Evolutionary conservation across 2,329 filamentous ascomycete species (phyloP), one percentile per base, ranked within the genome.

Genomic region (Epichloe gansuensis): DNA sequence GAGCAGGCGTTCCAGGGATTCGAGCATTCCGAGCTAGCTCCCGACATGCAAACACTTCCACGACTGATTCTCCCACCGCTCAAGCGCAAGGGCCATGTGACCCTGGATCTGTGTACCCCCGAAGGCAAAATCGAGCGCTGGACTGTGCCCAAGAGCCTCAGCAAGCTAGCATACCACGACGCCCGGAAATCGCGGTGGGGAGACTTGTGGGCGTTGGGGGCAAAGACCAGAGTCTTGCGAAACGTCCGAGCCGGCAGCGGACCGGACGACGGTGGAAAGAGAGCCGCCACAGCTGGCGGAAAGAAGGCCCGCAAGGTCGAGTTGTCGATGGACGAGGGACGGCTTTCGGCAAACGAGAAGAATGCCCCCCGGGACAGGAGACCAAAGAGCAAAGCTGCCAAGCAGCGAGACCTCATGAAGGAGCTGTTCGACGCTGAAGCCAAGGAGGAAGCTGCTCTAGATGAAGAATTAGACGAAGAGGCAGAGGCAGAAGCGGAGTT

Each of bases 161-260:
- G 84, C 65, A 83, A 79, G 60, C 81, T 85, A 60, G 89, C 89
- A 1, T 97, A 91, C 70, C 88, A 87, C 60, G 93, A 97, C 64
- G 93, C 93, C 38, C 82, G 93, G 55, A 98, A 98, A 70, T 79
- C 85, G 0, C 72, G 72, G 50, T 97, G 91, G 93, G 93, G 93
- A 40, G 93, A 97, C 65, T 74, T 97, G 9, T 98, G 93, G 93
- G 89, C 91, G 0, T 74, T 97, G 0, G 93, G 93, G 0, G 91
- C 90, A 23, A 97, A 97, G 75, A 94, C 89, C 0, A 77, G 89
- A 12, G 77, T 85, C 4, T 63, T 68, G 2, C 73, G 87, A 46
- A 73, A 71, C 13, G 70, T 86, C 43, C 78, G 82, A 7, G 68
- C 85, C 3, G 86, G 86, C 50, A 66, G 63, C 55, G 69, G 68